Conservation (phyloP, 768 basidiomycete species). For the Leucosporidium yakuticum region DNA sequence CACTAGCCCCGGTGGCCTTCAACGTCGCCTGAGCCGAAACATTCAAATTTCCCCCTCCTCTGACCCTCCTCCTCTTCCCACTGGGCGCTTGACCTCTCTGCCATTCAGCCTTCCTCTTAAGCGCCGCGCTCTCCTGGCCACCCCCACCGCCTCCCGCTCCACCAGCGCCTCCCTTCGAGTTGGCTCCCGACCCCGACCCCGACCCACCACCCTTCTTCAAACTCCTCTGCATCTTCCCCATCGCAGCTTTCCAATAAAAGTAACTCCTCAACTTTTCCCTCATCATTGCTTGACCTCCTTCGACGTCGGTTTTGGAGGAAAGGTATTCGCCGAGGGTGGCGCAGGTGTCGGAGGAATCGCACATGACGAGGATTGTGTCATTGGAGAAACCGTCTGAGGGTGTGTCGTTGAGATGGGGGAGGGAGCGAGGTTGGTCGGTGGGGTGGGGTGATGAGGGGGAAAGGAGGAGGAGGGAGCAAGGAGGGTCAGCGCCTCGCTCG, state of each 20-base stretch:
- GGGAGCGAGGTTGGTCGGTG: too few relatives aligned
- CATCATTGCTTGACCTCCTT: constrained; percentile 14
- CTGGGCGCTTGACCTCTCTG: constrained; percentile 47
- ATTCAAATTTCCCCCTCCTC: constrained; percentile 59
- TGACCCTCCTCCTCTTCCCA: constrained; percentile 60
- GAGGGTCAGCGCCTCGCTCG: too few relatives aligned
- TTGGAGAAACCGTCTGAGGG: constrained; percentile 26
- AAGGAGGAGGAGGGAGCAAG: constrained; percentile 34
- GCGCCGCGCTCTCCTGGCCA: constrained; percentile 59
- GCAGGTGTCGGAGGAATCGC: constrained; percentile 68
- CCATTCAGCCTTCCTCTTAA: constrained; percentile 65
- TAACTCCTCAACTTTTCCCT: constrained; percentile 53
- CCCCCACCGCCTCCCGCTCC: constrained; percentile 35
- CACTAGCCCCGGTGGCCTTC: constrained; percentile 13
- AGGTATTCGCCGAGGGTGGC: constrained; percentile 73
- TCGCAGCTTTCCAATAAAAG: constrained; percentile 69
- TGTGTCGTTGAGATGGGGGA: background rate
- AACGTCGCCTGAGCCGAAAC: constrained; percentile 3
- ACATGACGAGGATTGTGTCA: constrained; percentile 79
- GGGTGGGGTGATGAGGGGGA: too few relatives aligned
- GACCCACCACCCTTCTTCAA: constrained; percentile 24
- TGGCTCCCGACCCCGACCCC: background rate
- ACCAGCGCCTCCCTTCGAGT: background rate
- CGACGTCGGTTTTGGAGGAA: constrained; percentile 46
- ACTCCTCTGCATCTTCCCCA: constrained; percentile 39